Evolutionary conservation across 2,329 filamentous ascomycete genomes (phyloP), one percentile per base, ranked within the genome.

Genomic region (Purpureocillium lavendulum): DNA sequence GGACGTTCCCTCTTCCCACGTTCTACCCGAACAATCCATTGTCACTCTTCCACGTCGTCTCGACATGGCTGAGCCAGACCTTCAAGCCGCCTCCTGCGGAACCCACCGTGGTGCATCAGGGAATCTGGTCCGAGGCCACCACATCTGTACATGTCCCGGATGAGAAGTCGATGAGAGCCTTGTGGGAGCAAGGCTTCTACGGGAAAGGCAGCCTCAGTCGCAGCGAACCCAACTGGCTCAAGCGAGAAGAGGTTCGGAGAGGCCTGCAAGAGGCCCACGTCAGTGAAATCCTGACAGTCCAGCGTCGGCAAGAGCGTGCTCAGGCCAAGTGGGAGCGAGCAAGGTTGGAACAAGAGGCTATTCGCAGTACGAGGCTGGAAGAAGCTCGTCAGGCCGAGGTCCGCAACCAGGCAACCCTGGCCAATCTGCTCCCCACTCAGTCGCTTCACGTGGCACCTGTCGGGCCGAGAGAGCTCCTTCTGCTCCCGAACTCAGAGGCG

Each of bases 101-200:
- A 55, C 75, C 79, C 5, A 68, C 75, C 10, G 65, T 75, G 30
- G 64, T 80, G 32, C 83, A 92, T 56, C 67, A 75, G 36, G 90
- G 83, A 37, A 75, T 83, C 48, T 96, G 90, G 71, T 90, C 87
- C n/a, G 64, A 76, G 2, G 77, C 82, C 41, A 94, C 87, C 4
- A 78, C 82, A 24, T 92, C 88, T 1, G 75, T 98, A 13, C 87
- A 95, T 56, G 73, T 98, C 41, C 87, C 79, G 14, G 83, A 96
- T 58, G 69, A 79, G 18, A 70, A 72, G 40, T 82, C 87, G 4
- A 82, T 94, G 45, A 74, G 84, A 40, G 87, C 82, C 1, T 64
- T 98, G 17, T 98, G 94, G 92, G 86, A 95, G 61, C 87, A 94
- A 66, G 92, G 92, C 5, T 98, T 98, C 64, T 98, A 90, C 61